Evolutionary conservation across 352 stramenopile genomes (phyloP), one percentile per base, ranked within the genome.

Genomic region (Phytophthora hibernalis): DNA sequence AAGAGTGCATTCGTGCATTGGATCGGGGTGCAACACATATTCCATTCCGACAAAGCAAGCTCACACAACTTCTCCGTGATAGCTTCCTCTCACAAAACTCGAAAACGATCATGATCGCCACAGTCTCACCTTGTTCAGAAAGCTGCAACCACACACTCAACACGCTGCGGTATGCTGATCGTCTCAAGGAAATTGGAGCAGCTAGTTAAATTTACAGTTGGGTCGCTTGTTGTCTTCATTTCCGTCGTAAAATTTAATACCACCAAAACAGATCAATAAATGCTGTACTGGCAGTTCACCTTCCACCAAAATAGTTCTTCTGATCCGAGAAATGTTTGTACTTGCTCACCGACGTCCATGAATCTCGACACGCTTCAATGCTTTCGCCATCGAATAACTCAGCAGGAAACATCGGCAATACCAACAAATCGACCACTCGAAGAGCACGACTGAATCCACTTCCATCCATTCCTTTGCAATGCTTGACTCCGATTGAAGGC

Each of bases 1-100:
- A 99, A 67, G 97, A 99, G 71, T 97, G 97, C 30, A 98, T 99
- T 64, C 89, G 97, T n/a, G 93, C 95, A n/a, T 65, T 99, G 30
- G 91, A 97, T 44, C 87, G 91, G 37, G 84, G 82, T 59, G 84
- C 70, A 20, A 87, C 58, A 7, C 94, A 98, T 61, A 95, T 98
- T 51, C 96, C 96, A 12, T 99, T 98, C 72, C 88, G 97, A 47
- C 94, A 96, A 61, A 97, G 85, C 72, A 98, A 98, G 69, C 86
- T 99, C 20, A 99, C 95, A 12, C 95, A 98, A 68, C 80, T 99
- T 4, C 79, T 99, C 20, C 79, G 85, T 13, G 82, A 93, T 52
- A 92, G 89, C 60, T 98, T 99, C 77, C 80, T 98, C 7, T 95
- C 91, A 10, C 84, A 96, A 35, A 92, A 95, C 44, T 92, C 92